Conservation (phyloP, 2,329 filamentous ascomycete species). For the Knufia petricola region DNA sequence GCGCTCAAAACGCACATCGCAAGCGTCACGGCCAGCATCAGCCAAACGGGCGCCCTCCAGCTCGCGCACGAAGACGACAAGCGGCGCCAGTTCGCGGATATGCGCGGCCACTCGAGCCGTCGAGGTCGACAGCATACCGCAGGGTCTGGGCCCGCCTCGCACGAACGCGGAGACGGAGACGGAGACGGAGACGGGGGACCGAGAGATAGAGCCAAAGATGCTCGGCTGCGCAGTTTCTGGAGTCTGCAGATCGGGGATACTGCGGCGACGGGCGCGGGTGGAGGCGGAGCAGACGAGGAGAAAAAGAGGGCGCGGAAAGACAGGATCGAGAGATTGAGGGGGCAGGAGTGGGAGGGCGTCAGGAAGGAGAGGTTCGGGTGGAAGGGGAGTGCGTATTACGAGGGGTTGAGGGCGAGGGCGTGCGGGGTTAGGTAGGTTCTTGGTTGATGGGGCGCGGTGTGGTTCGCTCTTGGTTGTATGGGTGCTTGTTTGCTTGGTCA, state of each 20-base stretch:
- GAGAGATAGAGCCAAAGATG: background rate
- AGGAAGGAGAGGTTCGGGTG: conserved; percentile 20
- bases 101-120: background rate
- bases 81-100: background rate
- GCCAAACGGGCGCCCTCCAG: background rate
- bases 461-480: no score
- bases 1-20: conserved; percentile 2
- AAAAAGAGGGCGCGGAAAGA: conserved; percentile 9
- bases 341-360: conserved; percentile 15
- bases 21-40: background rate
- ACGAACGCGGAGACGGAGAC: background rate
- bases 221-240: background rate
- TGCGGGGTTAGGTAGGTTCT: conserved; percentile 12
- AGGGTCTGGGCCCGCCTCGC: background rate
- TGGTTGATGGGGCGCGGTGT: background rate
- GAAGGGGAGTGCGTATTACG: conserved; percentile 19
- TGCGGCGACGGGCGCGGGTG: background rate
- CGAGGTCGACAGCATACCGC: background rate
- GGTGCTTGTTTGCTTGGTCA: no score
- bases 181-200: background rate
- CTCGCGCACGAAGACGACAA: conserved; percentile 1
- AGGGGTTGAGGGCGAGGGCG: conserved; percentile 12
- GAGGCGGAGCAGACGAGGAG: background rate
- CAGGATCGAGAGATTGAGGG: conserved; percentile 16
- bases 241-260: background rate